These are phyloP conservation scores for Fraxinus nigra DNA, from an alignment of 305 asterid species.

Conservation along the genomic window DNA sequence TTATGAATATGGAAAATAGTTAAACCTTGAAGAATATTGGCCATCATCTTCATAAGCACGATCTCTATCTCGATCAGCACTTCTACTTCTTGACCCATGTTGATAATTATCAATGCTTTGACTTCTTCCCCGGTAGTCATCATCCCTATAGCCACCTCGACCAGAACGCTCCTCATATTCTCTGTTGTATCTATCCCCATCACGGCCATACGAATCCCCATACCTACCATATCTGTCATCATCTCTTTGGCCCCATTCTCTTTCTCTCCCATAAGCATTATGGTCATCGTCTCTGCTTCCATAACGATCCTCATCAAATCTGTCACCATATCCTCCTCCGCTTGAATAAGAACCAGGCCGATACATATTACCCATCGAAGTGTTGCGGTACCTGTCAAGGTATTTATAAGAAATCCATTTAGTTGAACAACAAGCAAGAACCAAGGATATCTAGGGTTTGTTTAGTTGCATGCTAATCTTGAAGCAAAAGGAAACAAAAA, in stretches of 20 bases:
- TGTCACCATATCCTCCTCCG: constrained; percentile 65
- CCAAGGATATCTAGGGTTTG: neutral
- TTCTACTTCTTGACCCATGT: constrained; percentile 75
- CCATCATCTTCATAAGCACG: constrained; percentile 71
- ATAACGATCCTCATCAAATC: constrained; percentile 65
- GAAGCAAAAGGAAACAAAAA: neutral
- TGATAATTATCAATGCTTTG: constrained; percentile 51
- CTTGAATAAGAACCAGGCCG: constrained; percentile 61
- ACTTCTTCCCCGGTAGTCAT: constrained; percentile 69
- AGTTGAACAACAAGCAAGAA: neutral
- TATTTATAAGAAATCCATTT: constrained; percentile 7
- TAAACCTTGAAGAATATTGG: constrained; percentile 81
- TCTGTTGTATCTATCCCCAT: constrained; percentile 65
- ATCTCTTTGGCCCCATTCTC: constrained; percentile 54
- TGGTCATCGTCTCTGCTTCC: constrained; percentile 60
- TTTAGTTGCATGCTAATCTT: constrained; percentile 1
- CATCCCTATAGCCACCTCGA: constrained; percentile 66
- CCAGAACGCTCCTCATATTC: constrained; percentile 68
- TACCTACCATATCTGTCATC: constrained; percentile 53
- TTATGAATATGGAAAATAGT: constrained; percentile 13
- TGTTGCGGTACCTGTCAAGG: constrained; percentile 57
- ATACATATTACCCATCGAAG: constrained; percentile 61
- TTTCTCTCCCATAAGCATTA: constrained; percentile 60
- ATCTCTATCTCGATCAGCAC: constrained; percentile 67
- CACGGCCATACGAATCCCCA: constrained; percentile 65